Evolutionary conservation across 208 protist genomes (phyloP), one percentile per base, ranked within the genome.

Genomic region (Acanthamoeba healyi): DNA sequence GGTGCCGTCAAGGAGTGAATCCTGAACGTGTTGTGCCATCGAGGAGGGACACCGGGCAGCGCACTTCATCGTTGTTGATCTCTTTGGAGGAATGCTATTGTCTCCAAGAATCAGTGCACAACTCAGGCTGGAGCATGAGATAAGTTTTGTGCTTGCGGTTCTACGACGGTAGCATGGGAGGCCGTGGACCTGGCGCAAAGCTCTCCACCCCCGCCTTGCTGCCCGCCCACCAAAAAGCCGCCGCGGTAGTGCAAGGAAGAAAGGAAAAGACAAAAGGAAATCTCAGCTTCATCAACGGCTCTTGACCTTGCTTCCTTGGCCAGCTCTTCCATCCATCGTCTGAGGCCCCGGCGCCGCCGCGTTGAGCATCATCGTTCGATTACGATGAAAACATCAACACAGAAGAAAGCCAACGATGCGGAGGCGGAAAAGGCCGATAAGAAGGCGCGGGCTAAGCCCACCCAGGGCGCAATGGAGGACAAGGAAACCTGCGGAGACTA

Each of bases 401-500:
- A 44, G 12, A 86, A 86, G 77, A 86, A 86, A 86, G 22, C 3
- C 1, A 58, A 15, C 22, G 44, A 86, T 86, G 26, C 77, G 46
- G 77, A 58, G 14, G 77, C 44, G 15, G 84, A 63, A 5, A 70
- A 91, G 84, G 56, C 29, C 32, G 88, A 77, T 14, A 93, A 93
- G 88, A 93, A 93, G 88, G 34, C 58, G 17, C 84, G 84, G 22
- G 22, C 40, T 7, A 93, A 93, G 65, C 88, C 65, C 58, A 34
- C 88, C n/a, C 65, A 93, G 63, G 88, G 67, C 17, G 88, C 88
- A 0, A 93, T 93, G 88, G 88, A 93, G 88, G 88, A 93, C 63
- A 93, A 93, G 67, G 88, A 93, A n/a, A 93, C 88, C 5, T 77
- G 61, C 34, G 88, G 70, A 54, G 88, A 93, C 40, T 93, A 93